Percentiles rank a stretch among this genome's conserved stretches.
These are phyloP conservation scores for Lagerstroemia speciosa DNA, from an alignment of 345 rosid species.

Conservation along the genomic window DNA sequence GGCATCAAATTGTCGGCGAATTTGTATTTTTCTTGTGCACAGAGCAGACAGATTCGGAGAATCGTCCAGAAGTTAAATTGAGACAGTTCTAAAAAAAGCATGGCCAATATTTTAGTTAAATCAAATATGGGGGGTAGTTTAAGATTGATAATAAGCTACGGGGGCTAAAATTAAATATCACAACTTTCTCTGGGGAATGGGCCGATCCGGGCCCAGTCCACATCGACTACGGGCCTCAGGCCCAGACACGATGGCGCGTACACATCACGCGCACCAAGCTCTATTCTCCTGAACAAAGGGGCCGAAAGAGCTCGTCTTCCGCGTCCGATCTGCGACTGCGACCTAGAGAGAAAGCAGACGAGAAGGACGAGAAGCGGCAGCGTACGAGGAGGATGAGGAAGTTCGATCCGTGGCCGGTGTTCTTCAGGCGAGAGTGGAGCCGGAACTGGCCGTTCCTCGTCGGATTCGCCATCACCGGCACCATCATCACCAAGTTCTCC, in stretches of 20 bases:
- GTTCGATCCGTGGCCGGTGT: constrained; percentile 30
- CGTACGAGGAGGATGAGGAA: constrained; percentile 6
- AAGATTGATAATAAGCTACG: too few relatives aligned
- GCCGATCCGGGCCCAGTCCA: too few relatives aligned
- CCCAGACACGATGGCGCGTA: background rate
- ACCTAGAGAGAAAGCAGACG: background rate
- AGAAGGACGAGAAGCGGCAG: background rate
- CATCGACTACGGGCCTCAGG: too few relatives aligned
- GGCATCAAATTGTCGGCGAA: too few relatives aligned
- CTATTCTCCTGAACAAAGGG: background rate
- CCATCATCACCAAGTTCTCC: constrained; percentile 56
- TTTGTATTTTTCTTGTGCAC: too few relatives aligned
- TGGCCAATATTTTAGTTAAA: too few relatives aligned
- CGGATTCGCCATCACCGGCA: constrained; percentile 69
- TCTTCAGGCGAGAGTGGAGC: constrained; percentile 75
- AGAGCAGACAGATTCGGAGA: too few relatives aligned
- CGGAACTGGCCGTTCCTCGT: constrained; percentile 81
- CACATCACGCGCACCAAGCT: background rate
- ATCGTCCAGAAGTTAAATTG: too few relatives aligned
- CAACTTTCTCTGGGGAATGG: too few relatives aligned
- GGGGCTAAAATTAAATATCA: too few relatives aligned
- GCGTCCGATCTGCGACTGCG: background rate
- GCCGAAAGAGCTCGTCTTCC: background rate
- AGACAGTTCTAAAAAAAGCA: too few relatives aligned
- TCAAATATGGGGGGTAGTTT: too few relatives aligned